Base-by-base conservation (phyloP, 2,329 filamentous ascomycete species). In the Phaeosphaeriaceae sp. region DNA sequence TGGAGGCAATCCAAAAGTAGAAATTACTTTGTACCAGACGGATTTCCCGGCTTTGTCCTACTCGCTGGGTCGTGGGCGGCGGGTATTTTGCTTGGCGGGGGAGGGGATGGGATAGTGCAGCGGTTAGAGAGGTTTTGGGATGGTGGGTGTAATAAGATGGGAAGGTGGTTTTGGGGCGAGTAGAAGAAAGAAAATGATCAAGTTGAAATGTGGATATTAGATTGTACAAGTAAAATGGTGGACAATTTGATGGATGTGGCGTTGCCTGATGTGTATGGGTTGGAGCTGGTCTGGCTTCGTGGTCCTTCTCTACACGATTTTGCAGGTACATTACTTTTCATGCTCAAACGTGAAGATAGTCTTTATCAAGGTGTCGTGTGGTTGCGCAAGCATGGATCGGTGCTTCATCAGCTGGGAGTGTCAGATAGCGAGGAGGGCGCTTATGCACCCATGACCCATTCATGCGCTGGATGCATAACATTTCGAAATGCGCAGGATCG, bases 71-170 rank as follows among this genome's bases (percentile, higher is more conserved):
- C 44, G 48, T 56, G 55, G 47, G 47, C 48, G 54, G 54, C 54
- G 48, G 54, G 54, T 56, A 48, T 31, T 51, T 56, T 42, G 48
- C 54, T 56, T 56, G 54, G 54, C 54, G 48, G 51, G n/a, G 47
- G 33, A 22, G 44, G 47, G 40, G 17, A 48, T 51, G 27, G 36
- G 36, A 40, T n/a, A 40, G 36, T 17, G 36, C 36, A 27, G 53
- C 48, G 53, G 48, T 56, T 51, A 51, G 27, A 20, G 13, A 15
- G 24, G 22, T 44, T 44, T 44, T 11, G 27, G 33, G n/a, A 10
- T 11, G 21, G 3, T 17, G 19, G 7, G 11, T n/a, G 27, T 31
- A 27, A 19, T 11, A 24, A 27, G 42, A 13, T 11, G 10, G 2
- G 41, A 36, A n/a, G n/a, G n/a, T 40, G 17, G 41, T 20, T 13